Conservation (phyloP, 2,329 filamentous ascomycete genomes). For the Pyrenochaeta sp. region DNA sequence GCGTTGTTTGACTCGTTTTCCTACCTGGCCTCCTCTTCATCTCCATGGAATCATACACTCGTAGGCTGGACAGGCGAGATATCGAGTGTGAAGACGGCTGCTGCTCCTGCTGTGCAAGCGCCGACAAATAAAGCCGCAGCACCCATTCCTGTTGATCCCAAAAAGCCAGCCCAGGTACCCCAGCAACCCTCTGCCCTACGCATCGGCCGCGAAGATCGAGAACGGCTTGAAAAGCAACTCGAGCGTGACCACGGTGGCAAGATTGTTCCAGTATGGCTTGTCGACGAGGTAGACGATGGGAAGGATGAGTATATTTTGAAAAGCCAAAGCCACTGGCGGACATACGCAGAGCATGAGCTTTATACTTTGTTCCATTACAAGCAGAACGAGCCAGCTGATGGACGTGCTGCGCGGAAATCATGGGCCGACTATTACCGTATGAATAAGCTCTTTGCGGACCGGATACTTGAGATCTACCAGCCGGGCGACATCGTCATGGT, state of each 20-base stretch:
- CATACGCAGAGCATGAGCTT: conserved; percentile 89
- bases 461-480: conserved; percentile 87
- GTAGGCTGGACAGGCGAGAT: conserved; percentile 94
- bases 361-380: conserved; percentile 97
- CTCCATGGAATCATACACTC: conserved; percentile 89
- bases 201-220: conserved; percentile 74
- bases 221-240: conserved; percentile 77
- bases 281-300: conserved; percentile 75
- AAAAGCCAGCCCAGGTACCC: conserved; percentile 63
- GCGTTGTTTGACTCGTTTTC: conserved; percentile 91
- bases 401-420: conserved; percentile 78
- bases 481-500: conserved; percentile 92
- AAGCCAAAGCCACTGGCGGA: conserved; percentile 86
- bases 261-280: conserved; percentile 88
- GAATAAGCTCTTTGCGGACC: conserved; percentile 91
- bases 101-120: conserved; percentile 55
- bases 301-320: conserved; percentile 76
- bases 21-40: conserved; percentile 82
- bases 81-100: conserved; percentile 40
- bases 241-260: conserved; percentile 76
- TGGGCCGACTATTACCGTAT: conserved; percentile 95
- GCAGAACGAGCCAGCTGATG: conserved; percentile 88
- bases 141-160: conserved; percentile 76
- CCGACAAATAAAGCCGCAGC: conserved; percentile 76
- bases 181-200: conserved; percentile 73